Percentiles rank a stretch among this genome's conserved stretches.
Evolutionary conservation across 176 grass and related monocot genomes (phyloP).

Genomic region (Raddia guianensis): DNA sequence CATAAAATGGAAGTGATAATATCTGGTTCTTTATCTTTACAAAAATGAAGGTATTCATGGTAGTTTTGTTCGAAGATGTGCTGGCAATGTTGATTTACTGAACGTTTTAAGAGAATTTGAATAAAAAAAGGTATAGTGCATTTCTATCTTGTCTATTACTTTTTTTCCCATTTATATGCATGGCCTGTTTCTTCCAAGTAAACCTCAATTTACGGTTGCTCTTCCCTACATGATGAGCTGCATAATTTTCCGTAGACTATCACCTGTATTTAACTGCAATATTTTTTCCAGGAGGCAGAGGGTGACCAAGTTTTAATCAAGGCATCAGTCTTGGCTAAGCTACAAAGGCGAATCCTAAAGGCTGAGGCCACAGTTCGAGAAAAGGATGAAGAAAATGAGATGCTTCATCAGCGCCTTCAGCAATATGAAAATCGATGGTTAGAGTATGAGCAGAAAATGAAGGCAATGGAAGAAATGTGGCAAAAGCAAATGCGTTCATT

Average conservation of each 20-base stretch:
- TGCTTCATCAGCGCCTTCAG: conserved; percentile 76
- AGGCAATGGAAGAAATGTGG: conserved; percentile 98
- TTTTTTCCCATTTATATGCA: not conserved
- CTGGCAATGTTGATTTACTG: conserved; percentile 67
- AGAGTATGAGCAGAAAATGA: conserved; percentile 98
- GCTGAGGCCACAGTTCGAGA: conserved; percentile 68
- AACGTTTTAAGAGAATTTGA: conserved; percentile 65
- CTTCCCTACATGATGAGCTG: not conserved
- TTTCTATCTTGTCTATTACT: not conserved
- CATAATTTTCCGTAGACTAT: not conserved
- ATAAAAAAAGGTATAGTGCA: conserved; percentile 58
- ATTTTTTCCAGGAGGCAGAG: conserved; percentile 61
- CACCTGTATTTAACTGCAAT: not conserved
- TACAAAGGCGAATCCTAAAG: conserved; percentile 79
- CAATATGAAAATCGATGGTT: conserved; percentile 87
- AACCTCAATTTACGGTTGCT: conserved; percentile 27
- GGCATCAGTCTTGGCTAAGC: conserved; percentile 77
- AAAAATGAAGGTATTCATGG: conserved; percentile 73
- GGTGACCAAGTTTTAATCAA: conserved; percentile 81
- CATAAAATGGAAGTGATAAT: conserved; percentile 9
- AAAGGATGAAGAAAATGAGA: conserved; percentile 94
- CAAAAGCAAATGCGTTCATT: conserved; percentile 94
- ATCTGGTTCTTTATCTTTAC: conserved; percentile 19
- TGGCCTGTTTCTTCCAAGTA: not conserved
- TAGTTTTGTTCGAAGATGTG: conserved; percentile 77